phyloP scores from a whole-genome alignment of 305 asterid species.

The Coffea humblotiana region DNA sequence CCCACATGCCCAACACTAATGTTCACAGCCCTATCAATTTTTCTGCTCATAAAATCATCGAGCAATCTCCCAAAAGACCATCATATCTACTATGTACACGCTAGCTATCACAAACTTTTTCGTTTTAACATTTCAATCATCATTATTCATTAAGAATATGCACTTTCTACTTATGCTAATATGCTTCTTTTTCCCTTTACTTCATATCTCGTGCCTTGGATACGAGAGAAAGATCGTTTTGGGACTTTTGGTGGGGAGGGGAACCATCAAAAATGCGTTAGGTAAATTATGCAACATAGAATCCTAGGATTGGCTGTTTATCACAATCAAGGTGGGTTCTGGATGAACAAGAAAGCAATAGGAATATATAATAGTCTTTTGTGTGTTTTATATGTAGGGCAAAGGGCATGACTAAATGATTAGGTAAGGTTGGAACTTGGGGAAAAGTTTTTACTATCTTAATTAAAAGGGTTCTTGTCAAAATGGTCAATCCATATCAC shows the following conservation, averaged over 20 bases:
- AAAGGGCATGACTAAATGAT: neutral
- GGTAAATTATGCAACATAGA: neutral
- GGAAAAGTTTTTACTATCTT: too few species aligned
- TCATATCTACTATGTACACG: neutral
- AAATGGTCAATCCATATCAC: neutral
- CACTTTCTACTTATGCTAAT: neutral
- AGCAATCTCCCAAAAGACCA: neutral
- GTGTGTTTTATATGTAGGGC: neutral
- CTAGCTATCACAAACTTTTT: neutral
- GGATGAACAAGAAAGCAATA: neutral
- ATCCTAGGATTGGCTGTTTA: conserved; percentile 13
- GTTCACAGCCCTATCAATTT: too few species aligned
- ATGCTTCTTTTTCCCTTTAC: neutral
- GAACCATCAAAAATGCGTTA: neutral
- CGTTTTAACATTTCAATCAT: neutral
- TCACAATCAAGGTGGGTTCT: conserved; percentile 14
- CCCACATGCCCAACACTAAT: too few species aligned
- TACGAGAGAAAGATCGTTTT: neutral
- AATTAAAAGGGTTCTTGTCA: neutral
- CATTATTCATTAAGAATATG: neutral
- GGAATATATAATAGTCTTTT: neutral
- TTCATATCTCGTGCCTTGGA: neutral
- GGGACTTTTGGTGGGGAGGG: neutral
- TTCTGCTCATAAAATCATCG: neutral
- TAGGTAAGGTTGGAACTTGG: neutral